Percentiles rank a stretch among this genome's conserved stretches.
These are phyloP conservation scores for Volvox carteri DNA, from an alignment of 163 green algal species.

Conservation along the genomic window DNA sequence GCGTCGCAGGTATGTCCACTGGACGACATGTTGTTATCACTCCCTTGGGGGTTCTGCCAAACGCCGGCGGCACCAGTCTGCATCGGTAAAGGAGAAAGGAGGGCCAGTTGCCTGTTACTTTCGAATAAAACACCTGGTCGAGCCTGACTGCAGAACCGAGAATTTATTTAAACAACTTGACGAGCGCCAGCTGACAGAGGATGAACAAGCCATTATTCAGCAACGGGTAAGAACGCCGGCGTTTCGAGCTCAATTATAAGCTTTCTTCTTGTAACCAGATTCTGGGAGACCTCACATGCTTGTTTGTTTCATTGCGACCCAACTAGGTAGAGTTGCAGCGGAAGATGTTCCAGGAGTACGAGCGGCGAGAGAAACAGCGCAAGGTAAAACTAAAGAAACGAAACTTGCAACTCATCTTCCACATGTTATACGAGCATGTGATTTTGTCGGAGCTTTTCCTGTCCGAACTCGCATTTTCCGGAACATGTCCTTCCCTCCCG, in stretches of 20 bases:
- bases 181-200: conserved; percentile 79
- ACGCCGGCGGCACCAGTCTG: neutral
- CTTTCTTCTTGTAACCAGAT: no score
- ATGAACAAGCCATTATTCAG: conserved; percentile 88
- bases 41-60: neutral
- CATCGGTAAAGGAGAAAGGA: no score
- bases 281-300: no score
- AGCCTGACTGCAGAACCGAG: conserved; percentile 74
- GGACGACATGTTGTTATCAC: neutral
- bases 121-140: no score
- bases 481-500: no score
- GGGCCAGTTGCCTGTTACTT: no score
- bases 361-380: conserved; percentile 77
- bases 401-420: no score
- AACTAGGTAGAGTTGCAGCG: conserved; percentile 82
- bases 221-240: conserved; percentile 72
- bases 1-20: conserved; percentile 52
- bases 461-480: no score
- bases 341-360: conserved; percentile 86
- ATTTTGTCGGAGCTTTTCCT: no score
- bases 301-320: neutral
- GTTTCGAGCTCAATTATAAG: neutral
- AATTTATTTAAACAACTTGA: conserved; percentile 91
- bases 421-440: no score
- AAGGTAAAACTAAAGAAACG: no score